phyloP scores from a whole-genome alignment of 208 protist species.

The Trypanosoma scelopori region DNA sequence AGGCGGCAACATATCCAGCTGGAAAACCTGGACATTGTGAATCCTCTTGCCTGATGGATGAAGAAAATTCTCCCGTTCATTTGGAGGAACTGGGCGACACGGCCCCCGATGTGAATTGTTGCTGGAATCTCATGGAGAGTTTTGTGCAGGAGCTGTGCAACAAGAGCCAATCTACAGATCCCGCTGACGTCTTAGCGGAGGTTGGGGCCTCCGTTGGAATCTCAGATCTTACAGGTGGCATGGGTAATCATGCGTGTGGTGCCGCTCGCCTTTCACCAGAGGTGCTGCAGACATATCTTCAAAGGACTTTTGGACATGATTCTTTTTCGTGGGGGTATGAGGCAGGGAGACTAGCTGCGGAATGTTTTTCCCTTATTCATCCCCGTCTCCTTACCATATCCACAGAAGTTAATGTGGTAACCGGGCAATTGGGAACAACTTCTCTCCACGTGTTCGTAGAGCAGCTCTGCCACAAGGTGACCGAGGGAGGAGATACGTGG shows the following conservation, averaged over 20 bases:
- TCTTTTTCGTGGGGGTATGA: constrained; percentile 17
- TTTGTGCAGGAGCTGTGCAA: constrained; percentile 21
- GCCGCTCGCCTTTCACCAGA: constrained; percentile 4
- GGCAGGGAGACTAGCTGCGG: constrained; percentile 19
- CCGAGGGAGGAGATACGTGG: constrained; percentile 1
- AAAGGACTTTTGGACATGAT: constrained; percentile 24
- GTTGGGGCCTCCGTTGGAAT: not conserved
- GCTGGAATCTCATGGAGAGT: constrained; percentile 11
- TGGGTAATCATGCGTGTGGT: not conserved
- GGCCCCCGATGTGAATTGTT: constrained; percentile 3
- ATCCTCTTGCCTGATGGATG: not conserved
- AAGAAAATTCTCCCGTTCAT: constrained; percentile 1
- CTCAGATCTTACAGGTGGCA: not conserved
- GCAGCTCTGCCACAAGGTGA: constrained; percentile 4
- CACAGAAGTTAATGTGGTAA: not conserved
- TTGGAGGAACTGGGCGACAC: not conserved
- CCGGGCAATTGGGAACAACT: not conserved
- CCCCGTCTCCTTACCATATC: constrained; percentile 1
- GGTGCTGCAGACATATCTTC: constrained; percentile 20
- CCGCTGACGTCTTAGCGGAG: constrained; percentile 16
- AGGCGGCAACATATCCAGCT: constrained; percentile 14
- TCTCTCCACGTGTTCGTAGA: constrained; percentile 17
- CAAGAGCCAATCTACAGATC: constrained; percentile 5
- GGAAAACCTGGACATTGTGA: not conserved
- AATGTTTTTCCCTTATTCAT: constrained; percentile 26